Conservation (phyloP, 2,329 filamentous ascomycete species). For the Mycosphaerella sp. region DNA sequence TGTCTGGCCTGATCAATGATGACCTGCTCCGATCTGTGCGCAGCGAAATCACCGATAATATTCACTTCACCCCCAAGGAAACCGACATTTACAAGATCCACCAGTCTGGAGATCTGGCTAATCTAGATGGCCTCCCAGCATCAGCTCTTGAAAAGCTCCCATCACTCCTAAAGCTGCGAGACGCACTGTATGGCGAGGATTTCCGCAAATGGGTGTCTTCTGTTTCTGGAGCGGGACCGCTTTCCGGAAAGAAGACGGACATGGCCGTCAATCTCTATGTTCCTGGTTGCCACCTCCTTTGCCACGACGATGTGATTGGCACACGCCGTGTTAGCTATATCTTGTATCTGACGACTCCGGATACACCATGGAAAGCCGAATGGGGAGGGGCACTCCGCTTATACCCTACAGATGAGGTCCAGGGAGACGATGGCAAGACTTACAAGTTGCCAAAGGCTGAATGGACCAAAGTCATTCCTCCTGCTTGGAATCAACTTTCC, state of each 20-base stretch:
- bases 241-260: slow-evolving; percentile 92
- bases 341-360: slow-evolving; percentile 88
- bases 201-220: slow-evolving; percentile 85
- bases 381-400: slow-evolving; percentile 91
- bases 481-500: slow-evolving; percentile 93
- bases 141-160: slow-evolving; percentile 78
- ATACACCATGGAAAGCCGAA: slow-evolving; percentile 78
- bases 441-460: slow-evolving; percentile 78
- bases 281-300: slow-evolving; percentile 88
- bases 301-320: slow-evolving; percentile 99
- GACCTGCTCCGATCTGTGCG: slow-evolving; percentile 78
- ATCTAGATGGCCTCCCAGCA: slow-evolving; percentile 88
- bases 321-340: slow-evolving; percentile 95
- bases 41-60: slow-evolving; percentile 78
- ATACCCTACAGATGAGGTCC: slow-evolving; percentile 64
- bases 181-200: slow-evolving; percentile 82
- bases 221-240: slow-evolving; percentile 76
- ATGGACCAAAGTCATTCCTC: slow-evolving; percentile 75
- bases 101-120: slow-evolving; percentile 94
- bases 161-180: slow-evolving; percentile 82
- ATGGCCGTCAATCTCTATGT: slow-evolving; percentile 99
- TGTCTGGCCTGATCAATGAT: slow-evolving; percentile 72
- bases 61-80: slow-evolving; percentile 96
- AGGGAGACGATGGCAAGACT: slow-evolving; percentile 58
- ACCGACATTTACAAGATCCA: slow-evolving; percentile 99